Conservation (phyloP, 192 early-diverging fungal species). For the Coemansia guatemalensis region DNA sequence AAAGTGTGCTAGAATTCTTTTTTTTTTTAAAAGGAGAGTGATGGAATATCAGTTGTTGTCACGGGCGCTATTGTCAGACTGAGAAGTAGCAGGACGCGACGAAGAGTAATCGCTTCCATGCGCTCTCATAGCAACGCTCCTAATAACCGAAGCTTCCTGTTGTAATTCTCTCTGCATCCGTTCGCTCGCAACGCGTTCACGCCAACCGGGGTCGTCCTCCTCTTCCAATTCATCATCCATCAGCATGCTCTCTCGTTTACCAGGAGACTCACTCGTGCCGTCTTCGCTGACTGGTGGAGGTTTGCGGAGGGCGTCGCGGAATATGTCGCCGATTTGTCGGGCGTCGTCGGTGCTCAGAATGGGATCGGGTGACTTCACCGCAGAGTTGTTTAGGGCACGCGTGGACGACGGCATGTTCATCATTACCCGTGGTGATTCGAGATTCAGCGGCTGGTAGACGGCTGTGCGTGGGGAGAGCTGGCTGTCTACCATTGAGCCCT, state of each 20-base stretch:
- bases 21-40: too few relatives aligned
- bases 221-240: constrained; percentile 25
- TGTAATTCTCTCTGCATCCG: constrained; percentile 53
- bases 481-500: constrained; percentile 26
- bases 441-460: constrained; percentile 35
- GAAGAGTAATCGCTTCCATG: constrained; percentile 50
- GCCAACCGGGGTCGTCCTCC: constrained; percentile 47
- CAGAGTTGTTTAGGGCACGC: constrained; percentile 4
- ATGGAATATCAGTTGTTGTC: background rate
- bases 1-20: background rate
- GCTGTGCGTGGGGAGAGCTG: constrained; percentile 14
- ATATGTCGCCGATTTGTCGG: constrained; percentile 49
- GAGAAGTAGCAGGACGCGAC: constrained; percentile 31
- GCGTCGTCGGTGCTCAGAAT: constrained; percentile 46
- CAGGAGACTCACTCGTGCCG: constrained; percentile 19
- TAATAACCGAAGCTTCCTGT: constrained; percentile 44
- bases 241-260: constrained; percentile 16
- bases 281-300: constrained; percentile 45
- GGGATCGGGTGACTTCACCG: constrained; percentile 13
- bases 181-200: constrained; percentile 49
- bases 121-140: constrained; percentile 42
- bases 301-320: constrained; percentile 52
- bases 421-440: constrained; percentile 47
- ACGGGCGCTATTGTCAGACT: background rate
- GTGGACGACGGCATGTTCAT: constrained; percentile 45